Evolutionary conservation across 352 stramenopile genomes (phyloP).

Genomic region (Achlya hypogyna): DNA sequence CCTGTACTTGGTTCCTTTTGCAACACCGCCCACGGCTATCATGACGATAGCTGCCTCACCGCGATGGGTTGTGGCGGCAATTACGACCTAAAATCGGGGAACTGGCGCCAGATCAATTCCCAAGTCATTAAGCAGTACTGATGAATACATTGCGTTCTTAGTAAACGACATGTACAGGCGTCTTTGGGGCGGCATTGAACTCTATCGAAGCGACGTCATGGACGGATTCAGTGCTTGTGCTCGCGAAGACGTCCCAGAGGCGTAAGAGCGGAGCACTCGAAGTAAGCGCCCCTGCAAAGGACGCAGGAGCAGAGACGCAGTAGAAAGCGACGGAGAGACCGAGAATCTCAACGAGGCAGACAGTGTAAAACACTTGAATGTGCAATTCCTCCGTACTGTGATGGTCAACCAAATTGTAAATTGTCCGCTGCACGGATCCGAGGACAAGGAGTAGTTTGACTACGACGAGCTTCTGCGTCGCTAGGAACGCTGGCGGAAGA

Average conservation of each 20-base stretch:
- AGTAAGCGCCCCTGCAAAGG: neutral
- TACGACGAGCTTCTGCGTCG: neutral
- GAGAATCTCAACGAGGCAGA: neutral
- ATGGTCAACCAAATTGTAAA: neutral
- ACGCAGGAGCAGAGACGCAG: neutral
- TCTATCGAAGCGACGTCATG: too few relatives aligned
- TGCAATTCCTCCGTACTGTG: neutral
- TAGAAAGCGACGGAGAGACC: neutral
- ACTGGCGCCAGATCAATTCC: too few relatives aligned
- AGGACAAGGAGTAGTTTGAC: neutral
- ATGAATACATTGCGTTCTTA: too few relatives aligned
- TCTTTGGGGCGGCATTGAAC: too few relatives aligned
- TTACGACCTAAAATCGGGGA: too few relatives aligned
- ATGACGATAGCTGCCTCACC: too few relatives aligned
- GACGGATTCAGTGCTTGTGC: neutral
- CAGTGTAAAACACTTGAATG: neutral
- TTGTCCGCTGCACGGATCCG: neutral
- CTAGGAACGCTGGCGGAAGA: neutral
- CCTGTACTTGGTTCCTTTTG: too few relatives aligned
- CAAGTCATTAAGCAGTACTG: too few relatives aligned
- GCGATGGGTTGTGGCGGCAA: too few relatives aligned
- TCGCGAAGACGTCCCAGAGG: neutral
- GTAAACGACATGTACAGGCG: too few relatives aligned
- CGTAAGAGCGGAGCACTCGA: neutral
- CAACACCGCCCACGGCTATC: too few relatives aligned